Evolutionary conservation across 2,329 filamentous ascomycete species (phyloP).

Genomic region (Claviceps capensis): DNA sequence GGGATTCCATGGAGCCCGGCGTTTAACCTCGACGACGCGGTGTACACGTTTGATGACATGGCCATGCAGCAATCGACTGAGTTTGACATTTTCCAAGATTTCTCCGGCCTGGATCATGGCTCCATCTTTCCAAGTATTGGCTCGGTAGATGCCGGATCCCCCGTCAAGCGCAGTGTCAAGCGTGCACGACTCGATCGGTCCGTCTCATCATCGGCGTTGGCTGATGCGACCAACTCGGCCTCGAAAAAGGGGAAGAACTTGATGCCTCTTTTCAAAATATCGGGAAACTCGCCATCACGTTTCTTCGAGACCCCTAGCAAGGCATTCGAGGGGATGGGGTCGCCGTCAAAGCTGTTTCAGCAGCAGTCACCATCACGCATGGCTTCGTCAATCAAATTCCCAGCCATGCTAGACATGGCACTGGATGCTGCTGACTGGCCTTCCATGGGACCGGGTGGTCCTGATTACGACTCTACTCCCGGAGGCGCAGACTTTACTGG

Average conservation of each 20-base stretch:
- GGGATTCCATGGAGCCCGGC: slow-evolving; percentile 49
- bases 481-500: slow-evolving; percentile 39
- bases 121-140: slow-evolving; percentile 25
- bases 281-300: slow-evolving; percentile 24
- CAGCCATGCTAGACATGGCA: slow-evolving; percentile 18
- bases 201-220: slow-evolving; percentile 46
- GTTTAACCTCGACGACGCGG: slow-evolving; percentile 47
- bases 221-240: slow-evolving; percentile 42
- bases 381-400: slow-evolving; percentile 39
- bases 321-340: slow-evolving; percentile 38
- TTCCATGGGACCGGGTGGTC: slow-evolving; percentile 19
- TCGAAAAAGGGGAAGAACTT: slow-evolving; percentile 38
- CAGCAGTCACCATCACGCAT: slow-evolving; percentile 20
- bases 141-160: slow-evolving; percentile 44
- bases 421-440: slow-evolving; percentile 28
- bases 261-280: slow-evolving; percentile 35
- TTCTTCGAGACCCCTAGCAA: slow-evolving; percentile 44
- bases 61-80: slow-evolving; percentile 34
- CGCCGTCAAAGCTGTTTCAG: slow-evolving; percentile 38
- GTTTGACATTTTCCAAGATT: slow-evolving; percentile 49
- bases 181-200: slow-evolving; percentile 51
- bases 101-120: slow-evolving; percentile 16
- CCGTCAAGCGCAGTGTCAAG: slow-evolving; percentile 48
- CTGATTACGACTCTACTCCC: slow-evolving; percentile 23
- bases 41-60: slow-evolving; percentile 36